phyloP scores from a whole-genome alignment of 2,329 filamentous ascomycete genomes.

The Eurotiales sp. region DNA sequence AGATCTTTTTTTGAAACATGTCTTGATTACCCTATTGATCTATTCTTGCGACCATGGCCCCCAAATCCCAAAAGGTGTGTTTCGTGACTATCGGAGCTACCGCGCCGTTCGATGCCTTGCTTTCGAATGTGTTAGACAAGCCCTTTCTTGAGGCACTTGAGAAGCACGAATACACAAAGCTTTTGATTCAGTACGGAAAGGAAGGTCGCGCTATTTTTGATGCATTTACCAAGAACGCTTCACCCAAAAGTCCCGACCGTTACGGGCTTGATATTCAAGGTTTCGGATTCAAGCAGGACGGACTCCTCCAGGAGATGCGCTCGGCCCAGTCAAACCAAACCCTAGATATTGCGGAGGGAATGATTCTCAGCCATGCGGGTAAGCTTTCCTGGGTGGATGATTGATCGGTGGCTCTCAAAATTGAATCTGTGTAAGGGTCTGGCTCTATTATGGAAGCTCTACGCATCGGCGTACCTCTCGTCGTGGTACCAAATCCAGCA shows the following conservation, averaged over 20 bases:
- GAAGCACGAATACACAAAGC: slow-evolving; percentile 61
- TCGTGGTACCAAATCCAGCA: slow-evolving; percentile 81
- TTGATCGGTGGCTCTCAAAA: neutral
- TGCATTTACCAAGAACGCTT: slow-evolving; percentile 24
- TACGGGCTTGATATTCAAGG: slow-evolving; percentile 53
- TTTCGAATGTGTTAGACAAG: slow-evolving; percentile 61
- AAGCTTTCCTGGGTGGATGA: slow-evolving; percentile 25
- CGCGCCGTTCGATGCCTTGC: slow-evolving; percentile 71
- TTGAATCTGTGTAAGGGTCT: slow-evolving; percentile 58
- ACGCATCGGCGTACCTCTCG: slow-evolving; percentile 67
- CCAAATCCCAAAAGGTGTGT: slow-evolving; percentile 49
- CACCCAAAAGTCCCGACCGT: slow-evolving; percentile 20
- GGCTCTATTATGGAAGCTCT: slow-evolving; percentile 84
- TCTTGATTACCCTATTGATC: neutral
- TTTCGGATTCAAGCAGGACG: slow-evolving; percentile 63
- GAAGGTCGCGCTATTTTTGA: slow-evolving; percentile 57
- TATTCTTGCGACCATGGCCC: slow-evolving; percentile 5
- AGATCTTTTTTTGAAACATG: neutral
- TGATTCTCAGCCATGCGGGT: slow-evolving; percentile 90
- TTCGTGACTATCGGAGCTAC: slow-evolving; percentile 93
- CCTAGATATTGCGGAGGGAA: slow-evolving; percentile 50
- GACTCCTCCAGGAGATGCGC: slow-evolving; percentile 59
- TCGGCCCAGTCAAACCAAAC: slow-evolving; percentile 46
- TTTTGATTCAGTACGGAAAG: slow-evolving; percentile 78
- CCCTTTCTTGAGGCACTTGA: slow-evolving; percentile 61